Evolutionary conservation across 371 early-diverging fungal species (phyloP).

Genomic region (Apophysomyces trapeziformis): DNA sequence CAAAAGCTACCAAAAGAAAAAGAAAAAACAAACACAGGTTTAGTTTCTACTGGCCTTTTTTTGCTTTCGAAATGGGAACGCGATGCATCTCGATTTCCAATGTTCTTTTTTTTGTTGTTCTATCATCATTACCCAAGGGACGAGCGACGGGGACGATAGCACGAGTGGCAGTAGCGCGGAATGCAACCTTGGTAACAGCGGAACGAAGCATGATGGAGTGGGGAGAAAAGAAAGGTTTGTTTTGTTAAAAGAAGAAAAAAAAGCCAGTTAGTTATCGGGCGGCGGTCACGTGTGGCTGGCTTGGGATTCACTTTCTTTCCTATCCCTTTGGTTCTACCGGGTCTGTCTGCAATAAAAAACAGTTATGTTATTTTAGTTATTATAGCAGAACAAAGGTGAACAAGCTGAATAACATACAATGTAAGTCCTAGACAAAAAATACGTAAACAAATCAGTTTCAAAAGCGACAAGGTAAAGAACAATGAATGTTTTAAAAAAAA

Average conservation of each 20-base stretch:
- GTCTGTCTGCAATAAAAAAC: background rate
- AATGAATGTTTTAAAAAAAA: too few species aligned
- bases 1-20: constrained; percentile 30
- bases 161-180: constrained; percentile 43
- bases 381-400: too few species aligned
- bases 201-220: constrained; percentile 56
- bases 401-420: too few species aligned
- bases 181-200: constrained; percentile 48
- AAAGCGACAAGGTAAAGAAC: too few species aligned
- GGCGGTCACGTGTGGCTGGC: constrained; percentile 6
- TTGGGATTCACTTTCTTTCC: background rate
- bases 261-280: background rate
- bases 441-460: too few species aligned
- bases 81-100: background rate
- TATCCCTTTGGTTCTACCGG: background rate
- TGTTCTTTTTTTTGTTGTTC: background rate
- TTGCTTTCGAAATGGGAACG: constrained; percentile 2
- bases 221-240: constrained; percentile 23
- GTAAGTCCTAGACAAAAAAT: too few species aligned
- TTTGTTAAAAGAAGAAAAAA: constrained; percentile 23
- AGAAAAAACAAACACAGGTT: background rate
- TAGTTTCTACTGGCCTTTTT: background rate
- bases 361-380: too few species aligned
- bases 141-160: constrained; percentile 36
- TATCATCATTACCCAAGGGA: constrained; percentile 36